Base-by-base conservation (phyloP, 176 grass and related monocot species). In the Cenchrus americanus region DNA sequence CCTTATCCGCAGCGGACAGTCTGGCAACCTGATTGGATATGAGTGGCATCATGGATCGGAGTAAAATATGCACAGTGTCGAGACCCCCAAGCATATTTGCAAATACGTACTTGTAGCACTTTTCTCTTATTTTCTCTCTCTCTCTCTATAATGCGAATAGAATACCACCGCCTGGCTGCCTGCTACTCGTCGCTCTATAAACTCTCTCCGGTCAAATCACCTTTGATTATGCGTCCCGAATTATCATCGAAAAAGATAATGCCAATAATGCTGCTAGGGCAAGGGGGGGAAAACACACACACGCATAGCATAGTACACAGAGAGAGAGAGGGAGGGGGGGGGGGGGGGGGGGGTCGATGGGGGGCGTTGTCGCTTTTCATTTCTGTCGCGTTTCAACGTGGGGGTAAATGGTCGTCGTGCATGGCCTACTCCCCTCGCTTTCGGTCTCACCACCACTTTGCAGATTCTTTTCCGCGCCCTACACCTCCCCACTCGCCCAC, bases 1-100 rank as follows among this genome's bases (percentile, higher is more conserved):
- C 75, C 89, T 87, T 90, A 87, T 87, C 84, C 75, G 14, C 62
- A 21, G 9, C 52, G 5, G 69, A 83, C 88, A 89, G 83, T n/a
- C 80, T 54, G 89, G 84, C 88, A 8, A 5, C 60, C 52, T 10
- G 48, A 75, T 30, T 80, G 70, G 78, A 88, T 18, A 64, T 64
- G 62, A 50, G 53, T 65, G 14, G 9, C 34, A 37, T 37, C 50
- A 43, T 15, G 50, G 40, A 22, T 17, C n/a, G 30, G 18, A 19
- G 51, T 41, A 55, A 57, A 66, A 76, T 66, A 55, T 27, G 21
- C 17, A 57, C 18, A 23, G 57, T 10, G 21, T 22, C 54, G 1
- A 21, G 17, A 46, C 58, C 52, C 58, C 52, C 32, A 12, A 17
- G 18, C 22, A 49, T 74, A 21, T 67, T 12, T 26, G 76, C 27